Evolutionary conservation across 2,329 filamentous ascomycete species (phyloP), one percentile per base, ranked within the genome.

Genomic region (Pseudopithomyces maydicus): DNA sequence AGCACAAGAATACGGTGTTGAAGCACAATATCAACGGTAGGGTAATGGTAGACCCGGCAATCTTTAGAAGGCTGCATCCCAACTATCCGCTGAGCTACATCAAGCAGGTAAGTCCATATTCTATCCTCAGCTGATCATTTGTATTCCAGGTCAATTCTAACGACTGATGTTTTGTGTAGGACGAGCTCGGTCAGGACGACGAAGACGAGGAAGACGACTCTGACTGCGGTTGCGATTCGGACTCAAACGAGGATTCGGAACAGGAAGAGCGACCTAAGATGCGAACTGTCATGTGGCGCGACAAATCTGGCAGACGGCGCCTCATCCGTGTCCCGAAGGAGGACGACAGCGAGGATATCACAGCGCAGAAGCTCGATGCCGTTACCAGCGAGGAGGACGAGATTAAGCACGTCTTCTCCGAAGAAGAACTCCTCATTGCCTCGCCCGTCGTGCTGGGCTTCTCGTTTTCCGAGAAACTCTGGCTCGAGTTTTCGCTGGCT

Each of bases 391-490:
- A 65, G 2, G 64, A 63, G 8, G 56, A 44, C 61, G 65, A 60
- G 17, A 53, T 56, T n/a, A 68, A 63, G 38, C 82, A 82, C 1
- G 80, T 84, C 19, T 93, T 95, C 72, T 90, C 84, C 0, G 90
- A 95, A 47, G 91, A 96, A 59, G 90, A 97, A 64, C 88, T 95
- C 22, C 80, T 97, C 6, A 88, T 96, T 47, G 88, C 92, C 1
- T 94, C 90, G 1, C 90, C 92, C 0, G 88, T 96, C 0, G 90
- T 96, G 0, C 83, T 96, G 1, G 93, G 92, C 0, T 97, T 96
- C 67, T 86, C 91, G 0, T 96, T 97, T 73, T 87, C 86, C 1
- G 91, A 96, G 76, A 97, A 96, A 77, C 81, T 91, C 10, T 97
- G 92, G 93, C 84, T 96, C 0, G 91, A 97, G 72, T 92, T 97